Evolutionary conservation across 257 asterid species (phyloP).

Genomic region (Penstemon newberryi): DNA sequence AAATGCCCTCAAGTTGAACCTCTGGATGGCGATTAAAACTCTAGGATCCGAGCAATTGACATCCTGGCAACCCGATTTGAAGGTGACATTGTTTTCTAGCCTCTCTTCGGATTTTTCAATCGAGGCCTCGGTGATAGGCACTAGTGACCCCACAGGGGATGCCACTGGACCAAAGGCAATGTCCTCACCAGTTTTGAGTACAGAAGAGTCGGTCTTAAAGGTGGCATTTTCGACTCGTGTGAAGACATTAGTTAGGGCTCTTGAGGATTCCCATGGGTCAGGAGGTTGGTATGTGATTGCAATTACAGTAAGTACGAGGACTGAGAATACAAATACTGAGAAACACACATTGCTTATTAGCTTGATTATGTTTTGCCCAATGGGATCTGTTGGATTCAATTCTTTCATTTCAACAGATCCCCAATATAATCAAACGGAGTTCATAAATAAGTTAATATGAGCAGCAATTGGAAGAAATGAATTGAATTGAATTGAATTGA

Average conservation of each 20-base stretch:
- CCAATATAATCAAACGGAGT: conserved; percentile 16
- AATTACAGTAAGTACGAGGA: conserved; percentile 75
- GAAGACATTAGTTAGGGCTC: conserved; percentile 85
- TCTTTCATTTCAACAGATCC: conserved; percentile 62
- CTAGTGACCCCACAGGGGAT: conserved; percentile 37
- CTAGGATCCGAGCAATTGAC: conserved; percentile 84
- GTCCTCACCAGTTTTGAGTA: conserved; percentile 96
- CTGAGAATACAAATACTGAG: conserved; percentile 91
- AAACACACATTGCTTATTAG: conserved; percentile 87
- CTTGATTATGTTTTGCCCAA: conserved; percentile 84
- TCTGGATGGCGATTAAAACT: conserved; percentile 60
- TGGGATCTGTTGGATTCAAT: conserved; percentile 63
- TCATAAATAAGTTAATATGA: conserved; percentile 5
- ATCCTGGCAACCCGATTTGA: conserved; percentile 72
- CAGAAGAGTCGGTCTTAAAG: conserved; percentile 70
- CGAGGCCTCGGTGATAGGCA: conserved; percentile 57
- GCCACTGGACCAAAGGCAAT: conserved; percentile 47
- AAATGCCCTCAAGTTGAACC: conserved; percentile 74
- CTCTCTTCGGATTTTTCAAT: conserved; percentile 63
- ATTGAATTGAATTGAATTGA: not conserved
- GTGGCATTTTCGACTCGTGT: conserved; percentile 85
- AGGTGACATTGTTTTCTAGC: conserved; percentile 37
- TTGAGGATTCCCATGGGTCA: conserved; percentile 98
- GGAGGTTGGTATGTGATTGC: conserved; percentile 99
- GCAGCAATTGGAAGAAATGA: not conserved